Evolutionary conservation across 495 filamentous ascomycete species (phyloP).

Genomic region (Penicillium paxilli): DNA sequence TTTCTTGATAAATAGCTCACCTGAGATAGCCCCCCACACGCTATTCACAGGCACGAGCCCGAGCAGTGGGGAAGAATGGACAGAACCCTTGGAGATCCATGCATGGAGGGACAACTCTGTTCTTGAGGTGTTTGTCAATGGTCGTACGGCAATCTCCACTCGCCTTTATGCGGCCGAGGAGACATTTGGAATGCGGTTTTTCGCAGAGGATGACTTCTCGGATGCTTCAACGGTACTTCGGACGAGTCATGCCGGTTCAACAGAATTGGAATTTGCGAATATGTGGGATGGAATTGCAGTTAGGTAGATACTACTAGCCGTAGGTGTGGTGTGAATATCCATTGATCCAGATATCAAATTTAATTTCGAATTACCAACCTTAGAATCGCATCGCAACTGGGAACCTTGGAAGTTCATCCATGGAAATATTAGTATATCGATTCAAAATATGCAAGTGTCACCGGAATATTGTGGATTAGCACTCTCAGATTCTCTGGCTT

Average conservation of each 20-base stretch:
- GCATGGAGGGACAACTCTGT: conserved; percentile 12
- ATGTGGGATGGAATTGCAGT: conserved; percentile 2
- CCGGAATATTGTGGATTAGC: too few species aligned
- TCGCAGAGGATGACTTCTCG: not conserved
- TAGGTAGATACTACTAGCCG: too few species aligned
- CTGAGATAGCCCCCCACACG: conserved; percentile 4
- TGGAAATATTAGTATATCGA: too few species aligned
- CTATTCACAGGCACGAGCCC: not conserved
- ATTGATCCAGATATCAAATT: too few species aligned
- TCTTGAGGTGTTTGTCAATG: conserved; percentile 12
- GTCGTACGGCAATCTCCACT: conserved; percentile 10
- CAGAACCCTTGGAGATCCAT: conserved; percentile 6
- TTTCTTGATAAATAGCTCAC: conserved; percentile 1
- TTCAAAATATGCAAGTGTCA: too few species aligned
- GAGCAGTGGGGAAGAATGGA: not conserved
- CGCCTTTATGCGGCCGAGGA: conserved; percentile 8
- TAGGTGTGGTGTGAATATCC: not conserved
- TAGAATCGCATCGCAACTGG: too few species aligned
- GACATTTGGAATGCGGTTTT: conserved; percentile 8
- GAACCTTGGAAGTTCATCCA: too few species aligned
- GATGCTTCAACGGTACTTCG: not conserved
- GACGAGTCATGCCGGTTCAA: not conserved
- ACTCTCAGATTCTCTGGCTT: too few species aligned
- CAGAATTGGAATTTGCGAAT: conserved; percentile 2
- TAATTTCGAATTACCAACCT: too few species aligned